Base-by-base conservation (phyloP, 2,329 filamentous ascomycete species). In the Xylariomycetidae sp. region DNA sequence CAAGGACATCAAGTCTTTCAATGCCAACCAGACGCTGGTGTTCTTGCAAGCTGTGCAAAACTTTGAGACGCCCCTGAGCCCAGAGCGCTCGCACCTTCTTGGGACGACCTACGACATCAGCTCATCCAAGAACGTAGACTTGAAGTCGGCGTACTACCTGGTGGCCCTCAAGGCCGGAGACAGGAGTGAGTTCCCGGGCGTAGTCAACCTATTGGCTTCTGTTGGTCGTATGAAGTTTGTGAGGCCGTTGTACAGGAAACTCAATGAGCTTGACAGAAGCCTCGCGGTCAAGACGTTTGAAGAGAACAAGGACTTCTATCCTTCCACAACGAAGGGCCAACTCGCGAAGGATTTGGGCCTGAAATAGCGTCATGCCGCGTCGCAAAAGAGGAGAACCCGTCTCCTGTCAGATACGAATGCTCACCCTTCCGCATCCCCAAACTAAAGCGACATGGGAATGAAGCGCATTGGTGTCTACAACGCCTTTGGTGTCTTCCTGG, bases 141-240 rank as follows among this genome's bases (percentile, higher is more conserved):
- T 98, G 30, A 77, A 85, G 48, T 75, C 79, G 12, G 76, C 89
- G 1, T 96, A 86, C 62, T 83, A 86, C 52, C 74, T 78, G 34
- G 74, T 95, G 20, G 85, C 85, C 2, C 72, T 98, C 52, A 76
- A 76, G 49, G 83, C 85, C 10, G 75, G 79, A 37, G 85, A 88
- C 49, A 60, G 71, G 32, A 74, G 69, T 37, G 75, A 83, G 23
- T 86, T 90, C 50, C 56, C 76, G 39, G 80, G 81, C 2, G 77
- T 86, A 0, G 79, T 82, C 1, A 76, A 85, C 38, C 67, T 95
- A 35, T 67, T 96, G 24, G 85, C 85, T 19, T 71, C 72, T 32
- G 88, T 95, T 16, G 92, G 92, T 10, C 71, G 92, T 37, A 96
- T 98, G 92, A 96, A 96, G 73, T 96, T 90, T 60, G 90, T 96